Evolutionary conservation across 331 rosid genomes (phyloP), one percentile per base, ranked within the genome.

Genomic region (Prunus yedoensis): DNA sequence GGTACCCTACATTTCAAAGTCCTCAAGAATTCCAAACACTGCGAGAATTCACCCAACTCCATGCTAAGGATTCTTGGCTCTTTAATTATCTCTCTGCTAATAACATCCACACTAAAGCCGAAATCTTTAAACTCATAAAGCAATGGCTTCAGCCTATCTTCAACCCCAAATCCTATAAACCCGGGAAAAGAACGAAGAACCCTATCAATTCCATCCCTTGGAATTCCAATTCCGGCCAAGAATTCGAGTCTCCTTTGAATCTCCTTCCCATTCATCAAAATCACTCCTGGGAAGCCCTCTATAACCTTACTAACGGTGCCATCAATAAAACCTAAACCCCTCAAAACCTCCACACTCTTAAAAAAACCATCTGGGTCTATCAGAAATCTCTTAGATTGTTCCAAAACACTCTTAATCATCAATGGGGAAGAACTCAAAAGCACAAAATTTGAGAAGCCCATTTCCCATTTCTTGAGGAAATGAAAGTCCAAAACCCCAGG

Each of bases 21-120:
- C 81, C 85, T 81, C 65, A 91, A 70, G 75, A 88, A 74, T 53
- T 82, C 83, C 77, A 91, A 74, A 64, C 91, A 88, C 49, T 86
- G 75, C 1, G 98, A 88, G 80, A 85, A 68, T 50, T 93, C 96
- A 32, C 98, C 98, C 14, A 81, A 66, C 63, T 94, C 93, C 89
- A 87, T 72, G 18, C 90, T 91, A 0, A 91, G 62, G 79, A 89
- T 68, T 74, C 85, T 85, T 0, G 98, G 93, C 51, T 90, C 95
- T 84, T 80, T 77, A 52, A 83, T 38, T 7, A 94, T 52, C 80
- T 88, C 93, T 21, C 41, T 69, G 50, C 84, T 83, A 16, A 94
- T 25, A 74, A 83, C 85, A 5, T 87, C 75, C 4, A 71, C 72
- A 21, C 82, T 56, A 85, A 94, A 86, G 10, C 98, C 91, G 20